Evolutionary conservation across 257 asterid species (phyloP).

Genomic region (Eustoma russellianum): DNA sequence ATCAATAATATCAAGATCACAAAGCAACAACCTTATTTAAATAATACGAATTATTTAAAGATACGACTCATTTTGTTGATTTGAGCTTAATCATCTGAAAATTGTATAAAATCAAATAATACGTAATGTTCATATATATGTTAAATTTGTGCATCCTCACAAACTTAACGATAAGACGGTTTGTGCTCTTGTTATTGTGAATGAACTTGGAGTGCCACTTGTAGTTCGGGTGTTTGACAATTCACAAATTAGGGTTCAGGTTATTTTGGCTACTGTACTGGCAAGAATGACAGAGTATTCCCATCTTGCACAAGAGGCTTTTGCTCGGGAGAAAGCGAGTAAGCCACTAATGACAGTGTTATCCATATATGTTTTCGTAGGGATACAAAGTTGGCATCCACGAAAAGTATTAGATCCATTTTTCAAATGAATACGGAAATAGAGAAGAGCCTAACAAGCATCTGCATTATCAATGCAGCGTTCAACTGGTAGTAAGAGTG

Average conservation of each 20-base stretch:
- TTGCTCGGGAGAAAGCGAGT: conserved; percentile 70
- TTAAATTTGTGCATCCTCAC: too few relatives aligned
- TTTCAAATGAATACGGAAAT: conserved; percentile 28
- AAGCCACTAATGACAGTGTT: conserved; percentile 63
- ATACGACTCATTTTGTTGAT: too few relatives aligned
- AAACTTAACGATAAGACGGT: too few relatives aligned
- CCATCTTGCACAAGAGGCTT: conserved; percentile 55
- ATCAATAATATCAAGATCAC: too few relatives aligned
- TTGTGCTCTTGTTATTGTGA: conserved; percentile 19
- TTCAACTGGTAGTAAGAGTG: conserved; percentile 43
- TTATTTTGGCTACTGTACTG: conserved; percentile 49
- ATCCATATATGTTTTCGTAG: conserved; percentile 47
- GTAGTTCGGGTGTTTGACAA: conserved; percentile 53
- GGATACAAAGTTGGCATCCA: conserved; percentile 22
- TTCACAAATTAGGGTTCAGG: conserved; percentile 62
- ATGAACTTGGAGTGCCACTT: conserved; percentile 43
- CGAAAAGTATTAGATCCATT: conserved; percentile 43
- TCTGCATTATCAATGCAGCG: conserved; percentile 13
- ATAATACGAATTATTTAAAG: too few relatives aligned
- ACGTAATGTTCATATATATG: too few relatives aligned
- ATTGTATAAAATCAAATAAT: too few relatives aligned
- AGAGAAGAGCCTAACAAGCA: conserved; percentile 18
- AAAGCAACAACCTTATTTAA: too few relatives aligned
- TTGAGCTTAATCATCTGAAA: too few relatives aligned
- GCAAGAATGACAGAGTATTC: conserved; percentile 60